Evolutionary conservation across 2,329 filamentous ascomycete genomes (phyloP).

Genomic region (Aspergillus sergii): DNA sequence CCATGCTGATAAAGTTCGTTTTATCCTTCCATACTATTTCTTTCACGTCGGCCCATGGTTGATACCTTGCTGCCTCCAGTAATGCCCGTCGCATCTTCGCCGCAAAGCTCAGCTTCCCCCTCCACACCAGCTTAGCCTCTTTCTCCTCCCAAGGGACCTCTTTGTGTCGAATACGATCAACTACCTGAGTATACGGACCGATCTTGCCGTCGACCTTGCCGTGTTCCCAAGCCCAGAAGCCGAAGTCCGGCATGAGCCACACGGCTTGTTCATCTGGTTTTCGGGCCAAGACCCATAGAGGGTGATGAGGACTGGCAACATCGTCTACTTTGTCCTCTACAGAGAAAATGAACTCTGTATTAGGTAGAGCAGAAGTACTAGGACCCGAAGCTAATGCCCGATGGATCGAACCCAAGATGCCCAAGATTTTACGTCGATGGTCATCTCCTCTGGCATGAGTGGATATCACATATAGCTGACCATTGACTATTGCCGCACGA

Average conservation of each 20-base stretch:
- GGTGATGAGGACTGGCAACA: constrained; percentile 27
- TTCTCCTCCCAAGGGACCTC: constrained; percentile 32
- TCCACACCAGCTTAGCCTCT: constrained; percentile 45
- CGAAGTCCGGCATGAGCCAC: constrained; percentile 54
- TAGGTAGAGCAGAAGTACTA: constrained; percentile 31
- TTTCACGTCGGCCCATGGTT: constrained; percentile 48
- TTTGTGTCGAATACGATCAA: constrained; percentile 19
- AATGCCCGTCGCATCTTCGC: constrained; percentile 36
- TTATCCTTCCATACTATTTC: constrained; percentile 40
- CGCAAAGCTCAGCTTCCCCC: constrained; percentile 42
- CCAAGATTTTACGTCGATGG: constrained; percentile 31
- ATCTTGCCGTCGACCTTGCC: constrained; percentile 22
- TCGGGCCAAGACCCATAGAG: constrained; percentile 43
- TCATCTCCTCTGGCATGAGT: constrained; percentile 26
- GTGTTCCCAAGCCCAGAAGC: constrained; percentile 50
- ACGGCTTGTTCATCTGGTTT: constrained; percentile 36
- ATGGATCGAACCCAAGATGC: constrained; percentile 45
- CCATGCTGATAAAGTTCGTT: constrained; percentile 51
- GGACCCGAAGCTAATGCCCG: constrained; percentile 43
- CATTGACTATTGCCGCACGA: constrained; percentile 28
- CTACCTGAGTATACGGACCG: constrained; percentile 26
- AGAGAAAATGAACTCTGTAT: constrained; percentile 49
- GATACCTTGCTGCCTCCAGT: constrained; percentile 33
- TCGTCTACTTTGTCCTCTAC: constrained; percentile 42
- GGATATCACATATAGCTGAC: constrained; percentile 29